A percentile compares a stretch with the other conserved stretches of the same genome.
phyloP scores from a whole-genome alignment of 2,329 filamentous ascomycete genomes.

The Penicillium sp. region DNA sequence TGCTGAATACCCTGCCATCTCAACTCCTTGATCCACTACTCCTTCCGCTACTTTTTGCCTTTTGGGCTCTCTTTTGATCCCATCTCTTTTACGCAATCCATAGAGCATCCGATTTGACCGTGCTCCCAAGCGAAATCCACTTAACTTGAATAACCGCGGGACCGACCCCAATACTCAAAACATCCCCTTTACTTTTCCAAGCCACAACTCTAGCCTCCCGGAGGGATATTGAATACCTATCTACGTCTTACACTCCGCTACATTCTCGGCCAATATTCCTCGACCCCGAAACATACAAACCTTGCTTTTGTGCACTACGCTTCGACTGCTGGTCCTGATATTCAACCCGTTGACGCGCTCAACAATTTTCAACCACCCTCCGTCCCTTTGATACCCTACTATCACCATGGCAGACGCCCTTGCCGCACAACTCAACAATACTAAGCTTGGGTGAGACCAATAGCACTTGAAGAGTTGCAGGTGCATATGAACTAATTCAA shows the following conservation, averaged over 20 bases:
- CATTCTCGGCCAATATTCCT: no score
- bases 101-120: constrained; percentile 6
- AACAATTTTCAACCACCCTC: background rate
- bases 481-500: constrained; percentile 12
- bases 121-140: constrained; percentile 1
- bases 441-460: constrained; percentile 41
- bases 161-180: background rate
- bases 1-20: constrained; percentile 4
- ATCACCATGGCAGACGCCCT: constrained; percentile 45
- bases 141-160: constrained; percentile 6
- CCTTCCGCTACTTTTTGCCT: constrained; percentile 1
- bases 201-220: no score
- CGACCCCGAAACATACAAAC: no score
- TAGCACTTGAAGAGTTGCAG: constrained; percentile 2
- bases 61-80: constrained; percentile 2
- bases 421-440: constrained; percentile 46
- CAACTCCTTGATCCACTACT: background rate
- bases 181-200: no score
- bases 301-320: no score
- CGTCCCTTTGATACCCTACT: constrained; percentile 11
- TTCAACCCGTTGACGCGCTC: no score
- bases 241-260: no score
- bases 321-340: no score
- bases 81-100: background rate
- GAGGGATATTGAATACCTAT: no score